phyloP scores from a whole-genome alignment of 2,329 filamentous ascomycete genomes.

The Emmonsiellopsis sp. region DNA sequence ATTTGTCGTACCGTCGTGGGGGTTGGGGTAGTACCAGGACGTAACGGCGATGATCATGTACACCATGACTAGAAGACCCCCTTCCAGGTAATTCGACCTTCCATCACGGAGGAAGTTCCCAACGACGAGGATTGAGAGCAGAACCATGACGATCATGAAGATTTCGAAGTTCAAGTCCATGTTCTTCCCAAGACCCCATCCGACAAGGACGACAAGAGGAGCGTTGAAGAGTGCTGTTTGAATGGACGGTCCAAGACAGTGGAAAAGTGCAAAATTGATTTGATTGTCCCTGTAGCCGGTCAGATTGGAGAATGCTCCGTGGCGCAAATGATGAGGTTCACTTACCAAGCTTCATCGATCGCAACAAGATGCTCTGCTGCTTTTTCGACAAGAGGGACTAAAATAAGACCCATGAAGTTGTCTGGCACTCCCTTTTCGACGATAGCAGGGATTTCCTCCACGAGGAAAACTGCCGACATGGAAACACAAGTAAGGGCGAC shows the following conservation, averaged over 20 bases:
- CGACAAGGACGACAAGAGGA: slow-evolving; percentile 72
- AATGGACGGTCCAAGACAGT: slow-evolving; percentile 77
- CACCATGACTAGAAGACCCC: slow-evolving; percentile 61
- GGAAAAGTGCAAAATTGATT: slow-evolving; percentile 77
- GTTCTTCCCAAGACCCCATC: slow-evolving; percentile 62
- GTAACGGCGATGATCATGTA: slow-evolving; percentile 55
- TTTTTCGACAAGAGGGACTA: slow-evolving; percentile 75
- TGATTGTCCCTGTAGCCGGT: slow-evolving; percentile 30
- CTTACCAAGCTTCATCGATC: slow-evolving; percentile 72
- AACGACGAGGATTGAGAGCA: slow-evolving; percentile 77
- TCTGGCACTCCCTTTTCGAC: slow-evolving; percentile 47
- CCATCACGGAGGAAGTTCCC: slow-evolving; percentile 81
- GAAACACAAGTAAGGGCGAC: slow-evolving; percentile 61
- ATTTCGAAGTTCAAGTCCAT: slow-evolving; percentile 81
- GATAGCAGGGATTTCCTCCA: slow-evolving; percentile 60
- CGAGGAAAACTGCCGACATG: slow-evolving; percentile 63
- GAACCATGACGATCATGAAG: slow-evolving; percentile 73
- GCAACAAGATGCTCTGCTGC: slow-evolving; percentile 77
- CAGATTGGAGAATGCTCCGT: slow-evolving; percentile 9
- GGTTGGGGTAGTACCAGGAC: slow-evolving; percentile 54
- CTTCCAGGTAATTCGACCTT: slow-evolving; percentile 86
- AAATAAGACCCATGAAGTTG: slow-evolving; percentile 60
- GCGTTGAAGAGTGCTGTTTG: slow-evolving; percentile 86
- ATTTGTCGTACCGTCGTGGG: slow-evolving; percentile 21
- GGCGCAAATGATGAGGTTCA: neutral